Evolutionary conservation across 148 eudicot genomes (phyloP).

Genomic region (Rhododendron ferrugineum): DNA sequence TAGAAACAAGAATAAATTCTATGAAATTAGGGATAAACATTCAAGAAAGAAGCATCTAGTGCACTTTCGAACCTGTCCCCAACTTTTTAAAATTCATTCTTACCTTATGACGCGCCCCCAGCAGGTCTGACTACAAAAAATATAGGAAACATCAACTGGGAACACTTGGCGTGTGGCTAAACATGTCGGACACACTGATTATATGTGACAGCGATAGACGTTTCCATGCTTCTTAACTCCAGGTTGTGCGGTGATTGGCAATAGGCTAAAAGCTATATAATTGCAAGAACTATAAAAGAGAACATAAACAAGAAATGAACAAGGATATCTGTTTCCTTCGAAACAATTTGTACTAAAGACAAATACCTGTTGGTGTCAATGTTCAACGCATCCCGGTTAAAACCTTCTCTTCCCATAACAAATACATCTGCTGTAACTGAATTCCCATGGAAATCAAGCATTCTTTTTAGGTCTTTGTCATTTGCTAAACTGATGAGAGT

Average conservation of each 20-base stretch:
- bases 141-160: neutral
- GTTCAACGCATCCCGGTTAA: slow-evolving; percentile 22
- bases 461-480: slow-evolving; percentile 46
- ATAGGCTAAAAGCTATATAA: neutral
- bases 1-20: neutral
- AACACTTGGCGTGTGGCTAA: neutral
- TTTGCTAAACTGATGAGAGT: slow-evolving; percentile 39
- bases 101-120: neutral
- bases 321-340: neutral
- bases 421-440: slow-evolving; percentile 51
- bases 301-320: neutral
- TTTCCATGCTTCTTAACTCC: neutral
- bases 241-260: neutral
- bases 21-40: neutral
- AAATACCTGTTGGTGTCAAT: slow-evolving; percentile 22
- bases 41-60: neutral
- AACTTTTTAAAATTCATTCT: neutral
- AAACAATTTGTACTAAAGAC: too few relatives aligned
- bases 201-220: neutral
- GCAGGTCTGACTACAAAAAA: neutral
- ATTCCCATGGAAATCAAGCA: slow-evolving; percentile 46
- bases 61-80: neutral
- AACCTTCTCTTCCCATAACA: slow-evolving; percentile 39
- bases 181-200: neutral
- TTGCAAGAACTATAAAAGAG: neutral